Evolutionary conservation across 768 basidiomycete genomes (phyloP), one percentile per base, ranked within the genome.

Genomic region (Gelatoporia subvermispora): DNA sequence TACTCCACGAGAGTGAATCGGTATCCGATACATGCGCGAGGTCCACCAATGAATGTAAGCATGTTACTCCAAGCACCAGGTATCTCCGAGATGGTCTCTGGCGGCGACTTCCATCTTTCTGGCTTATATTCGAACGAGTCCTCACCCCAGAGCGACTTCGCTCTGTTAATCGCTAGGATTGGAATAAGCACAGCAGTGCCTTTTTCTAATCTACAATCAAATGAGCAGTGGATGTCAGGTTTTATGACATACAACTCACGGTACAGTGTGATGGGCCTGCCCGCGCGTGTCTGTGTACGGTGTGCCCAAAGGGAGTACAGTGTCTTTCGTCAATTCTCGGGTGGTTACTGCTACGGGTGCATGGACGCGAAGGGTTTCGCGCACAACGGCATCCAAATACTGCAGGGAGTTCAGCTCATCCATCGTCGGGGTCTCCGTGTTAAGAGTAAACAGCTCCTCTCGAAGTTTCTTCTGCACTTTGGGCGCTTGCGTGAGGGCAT

Each of bases 61-160:
- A 79, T 58, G 55, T 82, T 74, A 7, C 76, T 72, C 75, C 77
- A 84, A 0, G 85, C 70, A 5, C 83, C 79, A 4, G 85, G 85
- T 20, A 85, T 65, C 0, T 60, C 49, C 3, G 59, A 58, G 1
- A 68, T 72, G 1, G 66, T 66, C 18, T 74, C 71, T 0, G 82
- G 80, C 8, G 70, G 31, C 2, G 66, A 55, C 38, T 47, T 24
- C 85, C 85, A 88, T 0, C 85, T 70, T 52, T 85, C 84, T 0
- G 85, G 85, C 54, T 81, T 78, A 71, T 85, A 88, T 40, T 80
- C 75, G n/a, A 50, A 42, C 0, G 81, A 76, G 58, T 87, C 83
- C 9, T 74, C 68, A 8, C 85, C 84, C 83, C 84, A 87, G 0
- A 85, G 60, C 7, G 60, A 64, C 51, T 71, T 71, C 10, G 72